These are phyloP conservation scores for Lunularia cruciata DNA, from an alignment of 225 moss, liverwort and hornwort species.

Conservation along the genomic window DNA sequence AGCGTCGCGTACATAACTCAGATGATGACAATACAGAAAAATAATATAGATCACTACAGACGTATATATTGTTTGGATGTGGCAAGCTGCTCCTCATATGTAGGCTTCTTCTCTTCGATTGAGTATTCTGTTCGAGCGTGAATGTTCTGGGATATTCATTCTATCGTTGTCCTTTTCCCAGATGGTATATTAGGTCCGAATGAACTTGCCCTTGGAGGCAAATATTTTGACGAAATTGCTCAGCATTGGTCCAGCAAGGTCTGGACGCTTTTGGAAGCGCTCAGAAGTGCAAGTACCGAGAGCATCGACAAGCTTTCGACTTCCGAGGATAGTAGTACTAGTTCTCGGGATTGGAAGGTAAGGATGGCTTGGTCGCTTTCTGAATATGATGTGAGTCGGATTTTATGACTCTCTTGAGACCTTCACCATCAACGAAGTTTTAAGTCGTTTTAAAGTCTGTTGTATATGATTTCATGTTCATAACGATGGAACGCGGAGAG, in stretches of 20 bases:
- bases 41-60: too few relatives aligned
- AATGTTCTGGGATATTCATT: too few relatives aligned
- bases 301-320: constrained; percentile 25
- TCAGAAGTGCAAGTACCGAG: constrained; percentile 35
- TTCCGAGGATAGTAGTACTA: constrained; percentile 22
- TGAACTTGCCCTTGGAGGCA: constrained; percentile 24
- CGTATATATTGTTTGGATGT: too few relatives aligned
- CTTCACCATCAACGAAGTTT: background rate
- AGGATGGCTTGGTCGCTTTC: background rate
- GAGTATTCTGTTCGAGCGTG: too few relatives aligned
- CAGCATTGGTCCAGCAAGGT: constrained; percentile 38
- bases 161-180: background rate
- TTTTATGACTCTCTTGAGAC: background rate
- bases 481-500: background rate
- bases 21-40: too few relatives aligned
- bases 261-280: constrained; percentile 32
- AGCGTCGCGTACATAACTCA: too few relatives aligned
- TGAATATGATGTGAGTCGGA: background rate
- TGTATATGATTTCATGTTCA: background rate
- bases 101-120: too few relatives aligned
- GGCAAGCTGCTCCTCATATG: too few relatives aligned
- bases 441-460: background rate
- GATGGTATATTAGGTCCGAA: constrained; percentile 19
- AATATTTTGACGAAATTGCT: constrained; percentile 36
- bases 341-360: constrained; percentile 49